A percentile compares a stretch with the other conserved stretches of the same genome.
Conservation (phyloP, 352 stramenopile species). For the Pythium aristosporum region DNA sequence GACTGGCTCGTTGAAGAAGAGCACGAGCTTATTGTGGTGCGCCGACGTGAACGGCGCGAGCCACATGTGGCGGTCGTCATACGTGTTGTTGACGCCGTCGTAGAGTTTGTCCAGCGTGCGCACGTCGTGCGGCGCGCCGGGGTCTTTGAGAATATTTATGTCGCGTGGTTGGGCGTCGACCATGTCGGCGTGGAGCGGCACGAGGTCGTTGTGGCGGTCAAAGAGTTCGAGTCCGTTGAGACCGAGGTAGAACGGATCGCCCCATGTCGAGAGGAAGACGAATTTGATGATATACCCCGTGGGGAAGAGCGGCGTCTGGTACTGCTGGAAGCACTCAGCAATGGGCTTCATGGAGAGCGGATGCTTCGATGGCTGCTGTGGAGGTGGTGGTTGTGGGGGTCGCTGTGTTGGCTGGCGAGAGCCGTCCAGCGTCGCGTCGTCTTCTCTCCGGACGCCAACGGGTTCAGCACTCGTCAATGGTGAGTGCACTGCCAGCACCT, state of each 20-base stretch:
- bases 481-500: constrained; percentile 25
- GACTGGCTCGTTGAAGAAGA: constrained; percentile 80
- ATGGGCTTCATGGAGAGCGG: constrained; percentile 45
- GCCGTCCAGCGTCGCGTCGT: not conserved
- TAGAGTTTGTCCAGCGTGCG: constrained; percentile 77
- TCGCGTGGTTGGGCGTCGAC: constrained; percentile 68
- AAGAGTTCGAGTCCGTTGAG: constrained; percentile 82
- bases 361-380: not conserved
- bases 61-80: constrained; percentile 80
- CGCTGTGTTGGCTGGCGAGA: not conserved
- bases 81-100: constrained; percentile 71
- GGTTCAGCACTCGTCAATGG: constrained; percentile 14
- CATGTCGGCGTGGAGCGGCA: constrained; percentile 45
- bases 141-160: constrained; percentile 85
- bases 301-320: constrained; percentile 83
- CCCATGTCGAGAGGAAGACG: constrained; percentile 73
- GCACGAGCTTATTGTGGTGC: constrained; percentile 64
- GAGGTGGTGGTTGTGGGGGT: not conserved
- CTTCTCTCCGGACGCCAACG: constrained; percentile 12
- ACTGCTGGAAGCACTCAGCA: constrained; percentile 76
- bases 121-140: constrained; percentile 49
- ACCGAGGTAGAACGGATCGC: constrained; percentile 75
- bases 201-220: constrained; percentile 45
- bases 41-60: constrained; percentile 61
- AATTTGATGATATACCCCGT: constrained; percentile 88